Evolutionary conservation across 805 yeast species (phyloP).

Genomic region (Candida easanensis): DNA sequence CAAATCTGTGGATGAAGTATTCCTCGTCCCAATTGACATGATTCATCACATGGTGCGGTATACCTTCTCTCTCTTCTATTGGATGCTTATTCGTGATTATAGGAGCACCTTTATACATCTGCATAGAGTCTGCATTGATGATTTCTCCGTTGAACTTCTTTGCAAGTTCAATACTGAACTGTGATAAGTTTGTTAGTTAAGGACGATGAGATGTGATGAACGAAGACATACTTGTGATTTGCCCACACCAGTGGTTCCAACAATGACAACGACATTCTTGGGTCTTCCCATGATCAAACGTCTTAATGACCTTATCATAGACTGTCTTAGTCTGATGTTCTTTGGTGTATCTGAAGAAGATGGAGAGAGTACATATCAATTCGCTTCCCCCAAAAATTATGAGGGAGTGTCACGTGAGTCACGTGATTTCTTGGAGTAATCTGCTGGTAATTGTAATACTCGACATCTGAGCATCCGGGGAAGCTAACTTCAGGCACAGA

Average conservation of each 20-base stretch:
- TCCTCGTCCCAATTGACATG: constrained; percentile 80
- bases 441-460: no score
- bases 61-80: constrained; percentile 62
- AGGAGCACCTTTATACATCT: constrained; percentile 72
- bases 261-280: constrained; percentile 56
- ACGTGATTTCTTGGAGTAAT: no score
- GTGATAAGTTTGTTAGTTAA: neutral
- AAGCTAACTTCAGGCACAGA: no score
- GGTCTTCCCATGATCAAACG: constrained; percentile 18
- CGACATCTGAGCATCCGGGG: no score
- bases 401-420: no score
- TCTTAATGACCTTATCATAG: neutral
- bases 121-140: constrained; percentile 97
- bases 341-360: no score
- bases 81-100: constrained; percentile 94
- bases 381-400: no score
- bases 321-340: no score
- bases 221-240: constrained; percentile 79
- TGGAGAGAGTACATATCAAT: no score
- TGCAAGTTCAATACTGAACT: constrained; percentile 78
- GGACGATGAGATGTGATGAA: no score
- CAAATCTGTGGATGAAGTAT: constrained; percentile 77
- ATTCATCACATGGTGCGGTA: constrained; percentile 85
- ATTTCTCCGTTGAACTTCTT: constrained; percentile 77
- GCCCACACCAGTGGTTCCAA: constrained; percentile 97